phyloP scores from a whole-genome alignment of 176 grass and related monocot species.

The Themeda triandra region DNA sequence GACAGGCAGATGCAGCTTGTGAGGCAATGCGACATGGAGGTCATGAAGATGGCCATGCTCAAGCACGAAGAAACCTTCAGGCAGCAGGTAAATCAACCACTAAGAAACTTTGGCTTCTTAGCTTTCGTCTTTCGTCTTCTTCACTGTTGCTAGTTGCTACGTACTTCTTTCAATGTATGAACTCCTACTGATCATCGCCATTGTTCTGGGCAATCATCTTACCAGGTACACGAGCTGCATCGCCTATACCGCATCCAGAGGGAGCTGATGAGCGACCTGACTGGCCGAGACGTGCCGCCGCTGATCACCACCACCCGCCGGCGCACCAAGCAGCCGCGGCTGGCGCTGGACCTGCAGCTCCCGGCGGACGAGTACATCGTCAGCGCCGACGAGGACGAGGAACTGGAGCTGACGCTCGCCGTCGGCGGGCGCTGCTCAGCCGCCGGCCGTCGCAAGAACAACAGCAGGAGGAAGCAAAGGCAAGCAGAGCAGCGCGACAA shows the following conservation, averaged over 20 bases:
- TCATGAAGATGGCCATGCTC: constrained; percentile 90
- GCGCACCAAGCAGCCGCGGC: constrained; percentile 42
- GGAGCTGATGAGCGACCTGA: constrained; percentile 66
- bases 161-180: too few species aligned
- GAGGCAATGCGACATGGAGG: constrained; percentile 69
- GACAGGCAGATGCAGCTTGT: constrained; percentile 45
- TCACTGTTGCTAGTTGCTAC: too few species aligned
- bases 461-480: constrained; percentile 8
- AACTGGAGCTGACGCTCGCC: constrained; percentile 68
- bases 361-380: constrained; percentile 71
- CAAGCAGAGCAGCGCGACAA: too few species aligned
- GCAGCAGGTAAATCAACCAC: constrained; percentile 40
- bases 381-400: constrained; percentile 37
- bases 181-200: background rate
- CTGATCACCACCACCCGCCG: background rate
- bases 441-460: constrained; percentile 16
- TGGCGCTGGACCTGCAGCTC: constrained; percentile 60
- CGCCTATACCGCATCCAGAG: constrained; percentile 78
- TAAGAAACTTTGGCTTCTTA: background rate
- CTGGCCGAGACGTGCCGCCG: background rate
- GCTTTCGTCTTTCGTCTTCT: background rate
- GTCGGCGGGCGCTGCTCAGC: constrained; percentile 29
- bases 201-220: background rate
- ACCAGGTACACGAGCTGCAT: constrained; percentile 66
- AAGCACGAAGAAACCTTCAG: constrained; percentile 88